These are phyloP conservation scores for Arthrobotrys pseudoclavata DNA, from an alignment of 2,329 filamentous ascomycete genomes.

Conservation along the genomic window DNA sequence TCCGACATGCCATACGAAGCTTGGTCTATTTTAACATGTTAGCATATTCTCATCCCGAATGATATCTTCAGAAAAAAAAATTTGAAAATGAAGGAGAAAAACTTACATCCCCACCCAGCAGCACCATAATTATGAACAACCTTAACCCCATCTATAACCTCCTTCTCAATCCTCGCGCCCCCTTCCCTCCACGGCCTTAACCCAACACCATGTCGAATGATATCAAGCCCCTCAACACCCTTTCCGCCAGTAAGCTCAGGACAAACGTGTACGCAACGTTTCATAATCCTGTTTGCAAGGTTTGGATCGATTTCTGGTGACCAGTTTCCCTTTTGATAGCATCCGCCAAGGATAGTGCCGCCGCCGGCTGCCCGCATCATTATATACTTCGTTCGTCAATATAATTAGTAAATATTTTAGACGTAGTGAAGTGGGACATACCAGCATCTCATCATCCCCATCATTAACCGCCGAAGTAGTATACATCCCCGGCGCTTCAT, in stretches of 20 bases:
- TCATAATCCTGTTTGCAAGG: constrained; percentile 86
- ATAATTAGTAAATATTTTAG: not conserved
- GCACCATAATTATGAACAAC: constrained; percentile 88
- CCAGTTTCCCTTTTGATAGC: constrained; percentile 83
- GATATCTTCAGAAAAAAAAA: too few relatives aligned
- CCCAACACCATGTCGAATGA: constrained; percentile 86
- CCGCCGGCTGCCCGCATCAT: constrained; percentile 87
- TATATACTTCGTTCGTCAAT: constrained; percentile 71
- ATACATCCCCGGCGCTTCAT: constrained; percentile 79
- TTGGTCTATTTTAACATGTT: constrained; percentile 66
- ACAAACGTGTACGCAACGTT: constrained; percentile 76
- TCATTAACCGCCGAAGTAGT: constrained; percentile 80
- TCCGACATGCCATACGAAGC: constrained; percentile 78
- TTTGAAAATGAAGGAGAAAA: constrained; percentile 2
- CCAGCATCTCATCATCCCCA: constrained; percentile 76
- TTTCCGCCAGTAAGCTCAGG: constrained; percentile 76
- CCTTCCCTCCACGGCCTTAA: constrained; percentile 80
- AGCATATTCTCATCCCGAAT: not conserved
- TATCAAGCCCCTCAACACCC: constrained; percentile 79
- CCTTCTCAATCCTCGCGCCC: constrained; percentile 81
- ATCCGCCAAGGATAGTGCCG: constrained; percentile 88
- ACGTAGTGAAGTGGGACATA: not conserved
- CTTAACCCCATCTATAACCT: constrained; percentile 74
- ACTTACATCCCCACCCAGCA: constrained; percentile 80
- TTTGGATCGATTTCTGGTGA: constrained; percentile 83